These are phyloP conservation scores for Laguncularia racemosa DNA, from an alignment of 345 rosid species.

Conservation along the genomic window DNA sequence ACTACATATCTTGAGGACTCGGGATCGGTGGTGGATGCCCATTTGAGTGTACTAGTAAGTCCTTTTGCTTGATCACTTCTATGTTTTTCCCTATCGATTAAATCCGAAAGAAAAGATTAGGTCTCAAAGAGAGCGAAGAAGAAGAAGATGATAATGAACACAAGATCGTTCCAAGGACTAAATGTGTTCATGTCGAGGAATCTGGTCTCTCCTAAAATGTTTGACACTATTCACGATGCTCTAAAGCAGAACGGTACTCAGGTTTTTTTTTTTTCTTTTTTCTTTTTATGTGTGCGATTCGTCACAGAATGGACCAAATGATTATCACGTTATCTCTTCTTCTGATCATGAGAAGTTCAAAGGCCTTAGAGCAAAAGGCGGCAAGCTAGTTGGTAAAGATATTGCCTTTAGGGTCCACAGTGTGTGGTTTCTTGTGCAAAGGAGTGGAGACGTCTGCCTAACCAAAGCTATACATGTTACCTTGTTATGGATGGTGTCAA, in stretches of 20 bases:
- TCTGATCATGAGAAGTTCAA: constrained; percentile 79
- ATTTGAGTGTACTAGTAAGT: no score
- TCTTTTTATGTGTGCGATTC: constrained; percentile 93
- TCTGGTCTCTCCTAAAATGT: constrained; percentile 81
- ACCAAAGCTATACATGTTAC: constrained; percentile 75
- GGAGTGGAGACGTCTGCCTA: constrained; percentile 67
- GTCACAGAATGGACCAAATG: constrained; percentile 58
- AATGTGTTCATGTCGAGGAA: constrained; percentile 81
- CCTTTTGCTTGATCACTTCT: no score
- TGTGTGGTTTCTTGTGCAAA: constrained; percentile 86
- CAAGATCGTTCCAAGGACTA: constrained; percentile 57
- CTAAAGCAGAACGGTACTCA: constrained; percentile 80
- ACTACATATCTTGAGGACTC: no score
- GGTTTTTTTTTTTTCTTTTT: no score
- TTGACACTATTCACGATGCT: constrained; percentile 76
- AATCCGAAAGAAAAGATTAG: no score
- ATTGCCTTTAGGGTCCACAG: constrained; percentile 44
- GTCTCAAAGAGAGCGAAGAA: no score
- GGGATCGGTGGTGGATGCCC: no score
- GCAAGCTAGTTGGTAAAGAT: constrained; percentile 68
- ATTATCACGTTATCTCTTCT: constrained; percentile 82
- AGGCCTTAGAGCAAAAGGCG: constrained; percentile 73
- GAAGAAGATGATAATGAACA: constrained; percentile 33
- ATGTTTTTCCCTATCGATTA: no score
- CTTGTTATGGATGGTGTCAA: constrained; percentile 91